Conservation (phyloP, 2,329 filamentous ascomycete species). For the Dendryphion nanum region DNA sequence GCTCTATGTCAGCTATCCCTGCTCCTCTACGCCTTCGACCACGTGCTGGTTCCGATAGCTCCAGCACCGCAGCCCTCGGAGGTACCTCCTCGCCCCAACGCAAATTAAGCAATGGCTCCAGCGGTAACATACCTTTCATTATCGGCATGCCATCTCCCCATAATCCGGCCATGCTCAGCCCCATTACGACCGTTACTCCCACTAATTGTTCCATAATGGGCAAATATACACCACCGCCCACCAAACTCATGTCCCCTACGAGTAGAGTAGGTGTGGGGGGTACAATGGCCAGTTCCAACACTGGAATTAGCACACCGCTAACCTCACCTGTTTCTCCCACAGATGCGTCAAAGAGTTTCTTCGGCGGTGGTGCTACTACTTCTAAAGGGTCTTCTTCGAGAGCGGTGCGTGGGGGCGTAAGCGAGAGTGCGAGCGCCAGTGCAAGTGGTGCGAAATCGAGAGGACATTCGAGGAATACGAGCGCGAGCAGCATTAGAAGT, state of each 20-base stretch:
- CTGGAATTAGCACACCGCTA: constrained; percentile 19
- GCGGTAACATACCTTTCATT: constrained; percentile 24
- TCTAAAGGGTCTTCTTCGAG: constrained; percentile 3
- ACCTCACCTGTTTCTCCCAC: constrained; percentile 17
- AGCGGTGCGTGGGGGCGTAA: no score
- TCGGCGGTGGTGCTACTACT: constrained; percentile 3
- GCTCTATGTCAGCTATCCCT: constrained; percentile 6
- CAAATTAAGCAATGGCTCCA: constrained; percentile 17
- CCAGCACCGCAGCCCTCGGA: constrained; percentile 7
- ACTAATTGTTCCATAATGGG: constrained; percentile 24
- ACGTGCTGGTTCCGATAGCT: constrained; percentile 15
- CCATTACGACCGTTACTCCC: constrained; percentile 15
- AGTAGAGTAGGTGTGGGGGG: constrained; percentile 25
- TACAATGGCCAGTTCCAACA: constrained; percentile 30
- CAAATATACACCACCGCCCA: constrained; percentile 10
- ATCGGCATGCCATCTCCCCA: constrained; percentile 31
- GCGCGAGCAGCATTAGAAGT: constrained; percentile 9
- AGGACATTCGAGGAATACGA: neutral
- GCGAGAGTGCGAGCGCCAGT: constrained; percentile 1
- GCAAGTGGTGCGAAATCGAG: neutral
- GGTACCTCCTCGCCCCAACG: constrained; percentile 9
- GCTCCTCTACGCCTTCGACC: constrained; percentile 4
- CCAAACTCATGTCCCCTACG: constrained; percentile 10
- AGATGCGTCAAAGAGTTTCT: constrained; percentile 5
- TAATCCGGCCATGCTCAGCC: constrained; percentile 20